Evolutionary conservation across 768 basidiomycete genomes (phyloP).

Genomic region (Naganishia friedmannii): DNA sequence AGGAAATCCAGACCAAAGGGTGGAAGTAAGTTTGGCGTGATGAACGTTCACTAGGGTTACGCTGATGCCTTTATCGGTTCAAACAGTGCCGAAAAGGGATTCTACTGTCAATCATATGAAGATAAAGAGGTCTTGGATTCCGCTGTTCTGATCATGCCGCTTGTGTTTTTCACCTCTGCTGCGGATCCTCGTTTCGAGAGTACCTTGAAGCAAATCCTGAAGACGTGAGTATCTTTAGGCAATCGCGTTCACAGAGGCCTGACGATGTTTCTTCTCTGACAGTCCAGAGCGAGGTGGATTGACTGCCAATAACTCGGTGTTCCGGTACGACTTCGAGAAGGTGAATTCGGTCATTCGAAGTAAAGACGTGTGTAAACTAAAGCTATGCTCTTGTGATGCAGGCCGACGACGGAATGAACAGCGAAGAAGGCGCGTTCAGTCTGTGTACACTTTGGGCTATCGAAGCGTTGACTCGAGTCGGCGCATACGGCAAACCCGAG

Average conservation of each 20-base stretch:
- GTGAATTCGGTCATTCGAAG: neutral
- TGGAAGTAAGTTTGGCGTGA: slow-evolving; percentile 60
- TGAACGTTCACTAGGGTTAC: neutral
- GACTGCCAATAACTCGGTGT: slow-evolving; percentile 71
- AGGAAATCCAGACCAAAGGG: slow-evolving; percentile 84
- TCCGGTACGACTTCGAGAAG: slow-evolving; percentile 80
- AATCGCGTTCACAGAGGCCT: neutral
- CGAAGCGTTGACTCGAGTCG: slow-evolving; percentile 80
- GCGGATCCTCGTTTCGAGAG: slow-evolving; percentile 79
- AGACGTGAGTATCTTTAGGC: slow-evolving; percentile 53
- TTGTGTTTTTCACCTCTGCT: slow-evolving; percentile 73
- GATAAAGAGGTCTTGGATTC: slow-evolving; percentile 71
- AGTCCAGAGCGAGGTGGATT: slow-evolving; percentile 81
- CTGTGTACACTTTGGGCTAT: slow-evolving; percentile 59
- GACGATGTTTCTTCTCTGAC: neutral
- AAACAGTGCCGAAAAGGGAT: slow-evolving; percentile 53
- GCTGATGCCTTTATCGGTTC: neutral
- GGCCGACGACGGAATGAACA: slow-evolving; percentile 89
- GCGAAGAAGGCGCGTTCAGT: slow-evolving; percentile 90
- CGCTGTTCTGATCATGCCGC: slow-evolving; percentile 58
- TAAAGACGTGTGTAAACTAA: neutral
- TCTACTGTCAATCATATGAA: slow-evolving; percentile 88
- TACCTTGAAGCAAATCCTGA: slow-evolving; percentile 78
- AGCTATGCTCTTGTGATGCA: neutral
- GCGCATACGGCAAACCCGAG: slow-evolving; percentile 64